Base-by-base conservation (phyloP, 2,329 filamentous ascomycete species). In the Arthrobotrys musiformis region DNA sequence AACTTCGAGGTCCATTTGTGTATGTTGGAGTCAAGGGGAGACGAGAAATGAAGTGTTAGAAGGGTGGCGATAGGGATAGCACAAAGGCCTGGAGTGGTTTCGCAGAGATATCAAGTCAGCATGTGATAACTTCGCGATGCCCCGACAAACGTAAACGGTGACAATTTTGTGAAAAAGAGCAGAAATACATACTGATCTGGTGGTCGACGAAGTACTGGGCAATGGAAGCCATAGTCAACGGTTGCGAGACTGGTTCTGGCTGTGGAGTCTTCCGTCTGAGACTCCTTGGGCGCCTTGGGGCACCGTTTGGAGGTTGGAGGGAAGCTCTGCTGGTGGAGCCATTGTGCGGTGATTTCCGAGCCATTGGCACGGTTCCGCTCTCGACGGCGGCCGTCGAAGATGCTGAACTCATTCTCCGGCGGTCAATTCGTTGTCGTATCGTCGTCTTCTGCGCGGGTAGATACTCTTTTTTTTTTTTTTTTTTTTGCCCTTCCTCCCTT, bases 41-140 rank as follows among this genome's bases (percentile, higher is more conserved):
- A 93, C 82, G 91, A 90, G 81, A 90, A 85, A 85, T 97, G 93
- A 69, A 92, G 90, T 79, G 97, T 89, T 83, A 91, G 89, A 79
- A 97, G 89, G 79, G 96, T 90, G 70, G 93, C 89, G 79, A 97
- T 86, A 73, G 95, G 90, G 83, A 96, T 97, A 83, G 95, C 87
- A 11, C 93, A 93, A 80, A 97, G 89, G 77, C 93, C 93, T 93
- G 81, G 7, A 60, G 66, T 28, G 54, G 37, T 50, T 60, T 30
- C n/a, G 26, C 56, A 44, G 22, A 33, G 28, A 37, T 33, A 54
- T 48, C 33, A n/a, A 48, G 60, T 76, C 50, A 76, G 42, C 67
- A 54, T 66, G 33, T 19, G 33, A 52, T 70, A 37, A 17, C 35
- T 42, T 1, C 4, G 2, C 40, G n/a, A 17, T 28, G 22, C 28